Conservation (phyloP, 257 asterid genomes). For the Buddleja alternifolia region DNA sequence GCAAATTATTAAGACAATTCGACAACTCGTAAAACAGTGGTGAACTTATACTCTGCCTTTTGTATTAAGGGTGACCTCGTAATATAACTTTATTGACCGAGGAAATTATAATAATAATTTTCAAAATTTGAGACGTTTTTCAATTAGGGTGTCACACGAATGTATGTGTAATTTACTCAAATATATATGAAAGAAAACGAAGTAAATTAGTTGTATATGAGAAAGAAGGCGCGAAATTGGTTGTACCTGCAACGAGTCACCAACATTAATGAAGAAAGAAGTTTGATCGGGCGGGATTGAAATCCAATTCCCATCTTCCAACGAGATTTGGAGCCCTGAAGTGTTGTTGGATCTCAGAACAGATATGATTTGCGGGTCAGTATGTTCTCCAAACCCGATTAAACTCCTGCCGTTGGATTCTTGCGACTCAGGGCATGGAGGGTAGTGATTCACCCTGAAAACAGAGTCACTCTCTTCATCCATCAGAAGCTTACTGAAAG, state of each 20-base stretch:
- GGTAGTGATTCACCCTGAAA: constrained; percentile 79
- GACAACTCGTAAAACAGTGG: too few species aligned
- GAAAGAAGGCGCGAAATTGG: not conserved
- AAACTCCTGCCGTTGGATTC: constrained; percentile 39
- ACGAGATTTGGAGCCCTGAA: constrained; percentile 79
- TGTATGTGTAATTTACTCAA: too few species aligned
- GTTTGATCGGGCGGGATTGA: constrained; percentile 74
- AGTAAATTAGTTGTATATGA: too few species aligned
- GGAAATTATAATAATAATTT: too few species aligned
- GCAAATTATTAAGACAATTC: too few species aligned
- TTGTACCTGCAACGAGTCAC: constrained; percentile 83
- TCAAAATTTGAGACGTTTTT: too few species aligned
- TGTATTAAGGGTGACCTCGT: too few species aligned
- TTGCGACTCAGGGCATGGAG: constrained; percentile 52
- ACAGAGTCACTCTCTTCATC: constrained; percentile 75
- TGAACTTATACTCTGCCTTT: too few species aligned
- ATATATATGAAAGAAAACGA: too few species aligned
- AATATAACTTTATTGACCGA: too few species aligned
- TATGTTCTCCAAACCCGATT: constrained; percentile 90
- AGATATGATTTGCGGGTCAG: constrained; percentile 95
- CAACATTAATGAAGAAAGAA: constrained; percentile 86
- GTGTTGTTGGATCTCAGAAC: constrained; percentile 80
- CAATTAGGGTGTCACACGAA: too few species aligned
- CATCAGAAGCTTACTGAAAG: constrained; percentile 57
- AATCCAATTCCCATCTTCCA: constrained; percentile 76